Evolutionary conservation across 495 filamentous ascomycete species (phyloP).

Genomic region (Aspergillus asperescens): DNA sequence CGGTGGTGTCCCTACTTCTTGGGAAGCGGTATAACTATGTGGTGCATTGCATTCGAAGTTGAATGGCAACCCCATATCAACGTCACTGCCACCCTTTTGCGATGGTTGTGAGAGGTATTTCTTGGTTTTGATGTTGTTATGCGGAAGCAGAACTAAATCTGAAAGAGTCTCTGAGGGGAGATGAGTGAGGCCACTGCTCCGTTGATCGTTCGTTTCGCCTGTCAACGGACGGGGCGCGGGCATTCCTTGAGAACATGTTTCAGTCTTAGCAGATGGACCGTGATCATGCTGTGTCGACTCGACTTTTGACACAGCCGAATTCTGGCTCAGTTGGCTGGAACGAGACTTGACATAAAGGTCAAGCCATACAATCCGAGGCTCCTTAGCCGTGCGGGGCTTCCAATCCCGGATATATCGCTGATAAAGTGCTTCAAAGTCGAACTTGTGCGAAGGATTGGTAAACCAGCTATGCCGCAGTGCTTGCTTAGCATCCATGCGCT

Average conservation of each 20-base stretch:
- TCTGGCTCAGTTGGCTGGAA: neutral
- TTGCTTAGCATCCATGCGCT: slow-evolving; percentile 49
- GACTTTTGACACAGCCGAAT: neutral
- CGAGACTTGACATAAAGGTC: neutral
- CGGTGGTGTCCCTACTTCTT: neutral
- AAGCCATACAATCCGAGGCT: slow-evolving; percentile 13
- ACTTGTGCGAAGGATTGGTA: slow-evolving; percentile 33
- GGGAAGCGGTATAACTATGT: neutral
- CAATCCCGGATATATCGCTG: slow-evolving; percentile 44
- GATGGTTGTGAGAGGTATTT: neutral
- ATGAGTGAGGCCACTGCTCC: neutral
- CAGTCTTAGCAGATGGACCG: neutral
- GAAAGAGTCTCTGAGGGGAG: slow-evolving; percentile 11
- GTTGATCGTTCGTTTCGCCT: neutral
- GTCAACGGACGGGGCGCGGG: neutral
- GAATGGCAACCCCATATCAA: neutral
- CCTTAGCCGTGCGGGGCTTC: slow-evolving; percentile 28
- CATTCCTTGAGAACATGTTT: neutral
- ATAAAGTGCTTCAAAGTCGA: slow-evolving; percentile 46
- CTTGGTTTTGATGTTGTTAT: neutral
- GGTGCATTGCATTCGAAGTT: neutral
- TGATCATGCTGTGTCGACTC: neutral
- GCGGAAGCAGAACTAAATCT: slow-evolving; percentile 10
- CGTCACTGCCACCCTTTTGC: neutral
- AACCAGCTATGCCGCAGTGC: slow-evolving; percentile 60